Evolutionary conservation across 371 early-diverging fungal genomes (phyloP).

Genomic region (Haplosporangium sp.): DNA sequence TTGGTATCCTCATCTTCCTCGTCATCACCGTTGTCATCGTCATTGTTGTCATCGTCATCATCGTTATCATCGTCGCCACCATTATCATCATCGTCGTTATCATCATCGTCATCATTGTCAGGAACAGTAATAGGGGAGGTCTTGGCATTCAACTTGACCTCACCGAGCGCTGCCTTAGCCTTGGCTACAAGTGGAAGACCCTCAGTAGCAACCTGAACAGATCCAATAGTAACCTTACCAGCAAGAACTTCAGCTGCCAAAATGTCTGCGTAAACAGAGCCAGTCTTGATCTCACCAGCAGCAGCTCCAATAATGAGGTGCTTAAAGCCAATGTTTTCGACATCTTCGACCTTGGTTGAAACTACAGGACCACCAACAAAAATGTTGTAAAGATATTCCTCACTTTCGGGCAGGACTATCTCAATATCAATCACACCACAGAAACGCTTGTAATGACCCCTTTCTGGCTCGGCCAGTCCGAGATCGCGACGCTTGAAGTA

Average conservation of each 20-base stretch:
- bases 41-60: conserved; percentile 12
- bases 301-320: conserved; percentile 14
- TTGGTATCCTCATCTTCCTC: conserved; percentile 1
- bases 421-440: conserved; percentile 28
- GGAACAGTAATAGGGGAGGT: conserved; percentile 2
- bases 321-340: conserved; percentile 13
- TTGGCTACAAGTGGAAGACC: conserved; percentile 12
- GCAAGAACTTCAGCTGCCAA: conserved; percentile 14
- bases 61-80: conserved; percentile 1
- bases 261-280: conserved; percentile 11
- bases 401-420: conserved; percentile 15
- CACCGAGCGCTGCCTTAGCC: conserved; percentile 2
- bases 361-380: conserved; percentile 18
- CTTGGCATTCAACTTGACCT: conserved; percentile 17
- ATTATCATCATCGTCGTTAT: conserved; percentile 7
- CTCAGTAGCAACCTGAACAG: conserved; percentile 14
- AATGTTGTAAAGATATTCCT: conserved; percentile 8
- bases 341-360: neutral
- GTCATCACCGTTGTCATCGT: conserved; percentile 1
- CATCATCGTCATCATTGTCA: conserved; percentile 12
- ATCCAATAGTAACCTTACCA: conserved; percentile 16
- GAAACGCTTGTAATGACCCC: conserved; percentile 11
- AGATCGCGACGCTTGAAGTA: conserved; percentile 1
- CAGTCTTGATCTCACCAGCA: conserved; percentile 21
- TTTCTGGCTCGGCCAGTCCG: neutral